These are phyloP conservation scores for Takashimella koratensis DNA, from an alignment of 1,284 basidiomycete genomes.

Conservation along the genomic window DNA sequence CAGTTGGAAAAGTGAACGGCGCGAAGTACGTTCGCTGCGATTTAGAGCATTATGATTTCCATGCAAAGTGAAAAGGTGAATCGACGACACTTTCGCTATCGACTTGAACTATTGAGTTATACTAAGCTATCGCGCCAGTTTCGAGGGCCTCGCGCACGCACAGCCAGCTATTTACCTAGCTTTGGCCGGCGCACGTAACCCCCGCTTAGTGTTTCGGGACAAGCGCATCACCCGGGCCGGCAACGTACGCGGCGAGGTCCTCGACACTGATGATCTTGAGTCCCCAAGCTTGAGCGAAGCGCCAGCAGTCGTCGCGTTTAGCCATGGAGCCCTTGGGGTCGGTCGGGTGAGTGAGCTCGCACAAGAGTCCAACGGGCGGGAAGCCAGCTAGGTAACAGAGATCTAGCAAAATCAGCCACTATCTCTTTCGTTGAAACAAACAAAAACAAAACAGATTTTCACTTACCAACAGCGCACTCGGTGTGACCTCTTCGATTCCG, in stretches of 20 bases:
- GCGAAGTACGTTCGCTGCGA: too few species aligned
- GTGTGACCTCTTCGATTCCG: constrained; percentile 87
- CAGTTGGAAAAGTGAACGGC: too few species aligned
- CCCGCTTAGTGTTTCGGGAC: too few species aligned
- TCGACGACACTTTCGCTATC: too few species aligned
- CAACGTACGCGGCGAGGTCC: constrained; percentile 52
- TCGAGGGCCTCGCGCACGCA: too few species aligned
- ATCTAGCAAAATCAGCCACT: constrained; percentile 52
- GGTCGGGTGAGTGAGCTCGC: constrained; percentile 93
- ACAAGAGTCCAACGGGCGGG: constrained; percentile 78
- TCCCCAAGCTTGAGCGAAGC: constrained; percentile 87
- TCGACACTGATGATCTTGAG: constrained; percentile 93
- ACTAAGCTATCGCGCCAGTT: too few species aligned
- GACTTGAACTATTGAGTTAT: too few species aligned
- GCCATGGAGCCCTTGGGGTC: constrained; percentile 86
- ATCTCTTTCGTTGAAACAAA: too few species aligned
- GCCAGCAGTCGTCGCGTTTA: constrained; percentile 84
- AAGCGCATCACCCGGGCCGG: background rate
- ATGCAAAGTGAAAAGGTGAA: too few species aligned
- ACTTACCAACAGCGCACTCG: constrained; percentile 71
- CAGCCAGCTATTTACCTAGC: too few species aligned
- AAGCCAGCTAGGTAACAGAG: constrained; percentile 76
- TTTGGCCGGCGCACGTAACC: too few species aligned
- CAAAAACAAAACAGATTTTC: background rate
- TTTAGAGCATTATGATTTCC: too few species aligned